Conservation (phyloP, 208 protist genomes). For the Crithidia expoeki region DNA sequence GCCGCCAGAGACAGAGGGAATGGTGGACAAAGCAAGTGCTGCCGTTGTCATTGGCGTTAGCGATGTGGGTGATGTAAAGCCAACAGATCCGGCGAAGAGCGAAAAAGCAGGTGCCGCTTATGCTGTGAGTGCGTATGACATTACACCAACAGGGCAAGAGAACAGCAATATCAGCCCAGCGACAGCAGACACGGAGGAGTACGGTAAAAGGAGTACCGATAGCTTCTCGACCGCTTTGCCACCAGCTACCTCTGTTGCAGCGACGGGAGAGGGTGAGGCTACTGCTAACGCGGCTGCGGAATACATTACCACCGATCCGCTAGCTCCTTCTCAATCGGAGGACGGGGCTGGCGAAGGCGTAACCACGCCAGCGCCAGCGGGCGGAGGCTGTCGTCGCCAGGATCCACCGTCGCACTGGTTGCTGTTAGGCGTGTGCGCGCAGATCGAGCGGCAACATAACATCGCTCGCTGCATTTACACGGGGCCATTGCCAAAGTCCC, state of each 20-base stretch:
- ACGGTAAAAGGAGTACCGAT: too few relatives aligned
- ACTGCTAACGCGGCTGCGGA: too few relatives aligned
- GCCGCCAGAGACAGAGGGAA: conserved; percentile 2
- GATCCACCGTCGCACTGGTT: conserved; percentile 14
- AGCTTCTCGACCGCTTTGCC: too few relatives aligned
- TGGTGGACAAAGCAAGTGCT: not conserved
- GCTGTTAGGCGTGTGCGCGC: conserved; percentile 24
- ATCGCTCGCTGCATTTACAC: conserved; percentile 18
- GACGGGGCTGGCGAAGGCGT: not conserved
- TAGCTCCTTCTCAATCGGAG: not conserved
- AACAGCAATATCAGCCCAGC: not conserved
- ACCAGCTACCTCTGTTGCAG: too few relatives aligned
- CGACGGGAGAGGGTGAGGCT: not conserved
- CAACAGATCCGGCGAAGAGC: too few relatives aligned
- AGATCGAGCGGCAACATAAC: conserved; percentile 12
- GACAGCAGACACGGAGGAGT: not conserved
- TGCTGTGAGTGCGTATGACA: too few relatives aligned
- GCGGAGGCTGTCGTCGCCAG: not conserved
- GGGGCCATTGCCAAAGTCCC: conserved; percentile 4
- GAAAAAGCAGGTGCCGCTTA: too few relatives aligned
- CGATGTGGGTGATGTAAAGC: too few relatives aligned
- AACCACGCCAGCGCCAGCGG: not conserved
- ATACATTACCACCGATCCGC: not conserved
- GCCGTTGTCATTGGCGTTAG: not conserved
- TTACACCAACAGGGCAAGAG: not conserved